Evolutionary conservation across 495 filamentous ascomycete species (phyloP).

Genomic region (Tuber aestivum): DNA sequence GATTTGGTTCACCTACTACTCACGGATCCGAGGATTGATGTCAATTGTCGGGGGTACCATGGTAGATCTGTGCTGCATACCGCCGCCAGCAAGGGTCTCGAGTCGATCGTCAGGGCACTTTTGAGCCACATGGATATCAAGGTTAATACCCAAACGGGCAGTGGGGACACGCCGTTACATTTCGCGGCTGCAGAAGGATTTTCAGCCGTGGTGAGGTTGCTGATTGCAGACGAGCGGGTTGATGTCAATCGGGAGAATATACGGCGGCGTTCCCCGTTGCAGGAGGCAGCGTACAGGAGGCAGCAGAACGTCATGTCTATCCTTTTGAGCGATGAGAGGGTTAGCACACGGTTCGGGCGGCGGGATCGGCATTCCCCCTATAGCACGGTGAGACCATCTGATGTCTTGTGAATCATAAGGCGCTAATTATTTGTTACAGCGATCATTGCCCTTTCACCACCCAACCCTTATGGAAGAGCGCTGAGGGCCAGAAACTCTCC

Average conservation of each 20-base stretch:
- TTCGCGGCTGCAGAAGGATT: neutral
- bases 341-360: neutral
- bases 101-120: neutral
- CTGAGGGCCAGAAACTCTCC: neutral
- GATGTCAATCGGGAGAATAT: neutral
- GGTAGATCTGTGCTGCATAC: neutral
- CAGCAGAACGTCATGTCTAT: neutral
- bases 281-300: neutral
- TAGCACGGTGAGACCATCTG: neutral
- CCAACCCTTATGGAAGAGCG: too few species aligned
- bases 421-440: neutral
- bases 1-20: slow-evolving; percentile 6
- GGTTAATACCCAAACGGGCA: neutral
- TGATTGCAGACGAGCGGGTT: neutral
- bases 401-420: neutral
- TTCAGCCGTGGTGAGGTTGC: neutral
- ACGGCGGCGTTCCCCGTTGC: neutral
- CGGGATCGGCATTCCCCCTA: neutral
- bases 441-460: neutral
- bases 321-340: neutral
- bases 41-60: neutral
- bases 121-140: neutral
- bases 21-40: neutral
- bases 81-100: neutral
- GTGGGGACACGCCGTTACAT: neutral